These are phyloP conservation scores for Fabrea salina DNA, from an alignment of 169 alveolate species.

Conservation along the genomic window DNA sequence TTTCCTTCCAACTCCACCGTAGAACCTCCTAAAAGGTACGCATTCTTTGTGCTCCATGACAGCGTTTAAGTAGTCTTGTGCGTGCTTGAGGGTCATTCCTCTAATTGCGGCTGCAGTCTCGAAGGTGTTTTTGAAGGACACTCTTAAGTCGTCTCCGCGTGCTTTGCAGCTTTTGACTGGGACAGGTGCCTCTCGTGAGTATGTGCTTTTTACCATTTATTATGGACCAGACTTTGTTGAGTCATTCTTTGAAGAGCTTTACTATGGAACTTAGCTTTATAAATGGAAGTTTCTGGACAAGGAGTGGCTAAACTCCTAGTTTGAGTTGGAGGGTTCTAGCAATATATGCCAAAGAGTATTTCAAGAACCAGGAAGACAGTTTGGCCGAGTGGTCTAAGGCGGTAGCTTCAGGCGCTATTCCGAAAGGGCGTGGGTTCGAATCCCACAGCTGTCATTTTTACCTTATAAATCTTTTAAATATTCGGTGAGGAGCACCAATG, in stretches of 20 bases:
- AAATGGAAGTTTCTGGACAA: too few species aligned
- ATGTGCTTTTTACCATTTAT: slow-evolving; percentile 51
- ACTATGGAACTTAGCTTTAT: too few species aligned
- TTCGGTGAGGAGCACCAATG: too few species aligned
- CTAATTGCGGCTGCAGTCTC: slow-evolving; percentile 96
- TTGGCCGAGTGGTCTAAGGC: slow-evolving; percentile 99
- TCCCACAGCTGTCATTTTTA: slow-evolving; percentile 97
- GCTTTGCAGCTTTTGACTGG: slow-evolving; percentile 76
- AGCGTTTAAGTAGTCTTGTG: slow-evolving; percentile 92
- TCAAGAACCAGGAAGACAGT: too few species aligned
- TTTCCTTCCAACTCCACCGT: slow-evolving; percentile 97
- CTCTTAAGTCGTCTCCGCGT: slow-evolving; percentile 90
- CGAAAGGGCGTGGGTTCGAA: slow-evolving; percentile 99
- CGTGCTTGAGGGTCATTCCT: slow-evolving; percentile 90
- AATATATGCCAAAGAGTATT: too few species aligned
- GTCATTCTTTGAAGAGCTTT: too few species aligned
- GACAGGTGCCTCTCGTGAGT: slow-evolving; percentile 68
- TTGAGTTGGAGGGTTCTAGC: too few species aligned
- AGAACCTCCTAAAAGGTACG: slow-evolving; percentile 95
- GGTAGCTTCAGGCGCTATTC: slow-evolving; percentile 99
- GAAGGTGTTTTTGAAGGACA: slow-evolving; percentile 95
- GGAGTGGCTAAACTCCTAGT: too few species aligned
- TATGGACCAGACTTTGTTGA: too few species aligned
- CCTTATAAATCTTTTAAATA: too few species aligned
- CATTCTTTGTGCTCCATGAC: slow-evolving; percentile 95